Base-by-base conservation (phyloP, 2,329 filamentous ascomycete species). In the Venturia asperata region DNA sequence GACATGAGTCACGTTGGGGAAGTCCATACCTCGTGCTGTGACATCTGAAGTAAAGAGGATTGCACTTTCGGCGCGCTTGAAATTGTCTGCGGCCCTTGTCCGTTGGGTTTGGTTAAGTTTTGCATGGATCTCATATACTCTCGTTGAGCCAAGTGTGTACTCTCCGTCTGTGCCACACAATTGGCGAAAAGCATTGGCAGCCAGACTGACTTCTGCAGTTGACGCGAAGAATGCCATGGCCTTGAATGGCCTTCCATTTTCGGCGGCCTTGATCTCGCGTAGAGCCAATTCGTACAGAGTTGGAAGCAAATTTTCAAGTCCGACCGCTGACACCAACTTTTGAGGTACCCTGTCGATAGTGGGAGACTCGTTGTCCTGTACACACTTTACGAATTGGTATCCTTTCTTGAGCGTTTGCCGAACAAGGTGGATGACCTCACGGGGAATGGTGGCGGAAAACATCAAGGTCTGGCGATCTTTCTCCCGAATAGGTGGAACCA, bases 151-250 rank as follows among this genome's bases (percentile, higher is more conserved):
- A 70, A 75, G 43, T 73, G 69, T 65, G 71, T 65, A 67, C 68
- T 65, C 61, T 66, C 69, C 70, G 60, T 75, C 72, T 64, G 71
- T 73, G 62, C 73, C 72, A 11, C 75, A 74, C 62, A 86, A 77
- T 41, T 79, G 78, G 65, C 79, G 76, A 63, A 92, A 84, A 27
- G 88, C 77, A 19, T 82, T 79, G 24, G 82, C 78, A 27, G 85
- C 85, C 61, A 92, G 79, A 66, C 87, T 81, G 56, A 92, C 90
- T 68, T 89, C 82, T 30, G 85, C 83, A 0, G 89, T 95, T 27
- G 89, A 91, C 71, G 90, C 90, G 74, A 93, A 88, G 79, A 96
- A 99, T 52, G 96, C 80, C 67, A 99, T 95, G n/a, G 91, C 91
- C 82, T 99, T 99, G 84, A 97, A 97, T 0, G 91, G 90, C 19